Conservation (phyloP, 164 flowering plant genomes). For the Umbilicus rupestris region DNA sequence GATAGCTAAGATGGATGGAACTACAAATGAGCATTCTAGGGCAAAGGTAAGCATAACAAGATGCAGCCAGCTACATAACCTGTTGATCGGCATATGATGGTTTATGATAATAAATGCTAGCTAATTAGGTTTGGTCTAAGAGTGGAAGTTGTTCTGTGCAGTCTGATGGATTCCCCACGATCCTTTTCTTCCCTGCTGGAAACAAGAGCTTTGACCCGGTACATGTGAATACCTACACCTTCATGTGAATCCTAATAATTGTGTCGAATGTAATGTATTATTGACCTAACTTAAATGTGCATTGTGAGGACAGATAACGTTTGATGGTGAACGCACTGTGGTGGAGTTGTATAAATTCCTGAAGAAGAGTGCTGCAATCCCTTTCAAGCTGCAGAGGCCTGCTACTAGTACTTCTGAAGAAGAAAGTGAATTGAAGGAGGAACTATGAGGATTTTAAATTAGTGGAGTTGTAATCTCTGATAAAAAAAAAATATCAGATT, state of each 20-base stretch:
- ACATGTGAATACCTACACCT: not conserved
- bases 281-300: not conserved
- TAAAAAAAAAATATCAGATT: too few species aligned
- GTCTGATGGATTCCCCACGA: conserved; percentile 85
- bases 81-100: not conserved
- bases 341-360: conserved; percentile 74
- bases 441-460: conserved; percentile 23
- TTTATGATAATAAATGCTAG: not conserved
- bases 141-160: conserved; percentile 22
- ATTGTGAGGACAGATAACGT: conserved; percentile 42
- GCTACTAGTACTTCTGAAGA: conserved; percentile 22
- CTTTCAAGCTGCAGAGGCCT: conserved; percentile 61
- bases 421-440: conserved; percentile 37
- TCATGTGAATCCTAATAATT: too few species aligned
- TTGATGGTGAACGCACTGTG: conserved; percentile 70
- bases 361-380: conserved; percentile 74
- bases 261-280: too few species aligned
- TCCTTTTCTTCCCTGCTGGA: conserved; percentile 90
- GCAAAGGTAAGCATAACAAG: conserved; percentile 94
- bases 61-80: too few species aligned
- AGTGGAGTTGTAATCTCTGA: too few species aligned
- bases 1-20: conserved; percentile 95
- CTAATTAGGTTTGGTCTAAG: not conserved
- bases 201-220: conserved; percentile 87
- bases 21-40: conserved; percentile 88